Base-by-base conservation (phyloP, 176 grass and related monocot genomes). In the Avena atlantica region DNA sequence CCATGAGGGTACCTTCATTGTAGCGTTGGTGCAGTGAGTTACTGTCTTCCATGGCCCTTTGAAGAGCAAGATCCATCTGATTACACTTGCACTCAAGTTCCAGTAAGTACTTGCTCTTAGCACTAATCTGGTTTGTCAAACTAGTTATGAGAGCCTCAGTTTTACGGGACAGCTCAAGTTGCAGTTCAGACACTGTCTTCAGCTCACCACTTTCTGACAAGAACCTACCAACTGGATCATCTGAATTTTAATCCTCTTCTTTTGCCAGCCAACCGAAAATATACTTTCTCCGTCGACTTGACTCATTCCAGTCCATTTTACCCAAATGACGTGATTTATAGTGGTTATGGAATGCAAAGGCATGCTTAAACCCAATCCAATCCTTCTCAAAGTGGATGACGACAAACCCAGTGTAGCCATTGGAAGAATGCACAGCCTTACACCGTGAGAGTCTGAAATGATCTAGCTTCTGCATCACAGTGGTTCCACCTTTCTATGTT, bases 301-400 rank as follows among this genome's bases (percentile, higher is more conserved):
- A 47, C 2, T 80, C 65, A 16, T 61, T 78, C 86, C 92, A 94
- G 8, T 94, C 86, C 65, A 42, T 49, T 78, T 82, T 94, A 55
- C 92, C 92, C 82, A 70, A 13, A 25, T 5, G 84, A 0, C n/a
- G 23, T 9, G 87, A 76, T 3, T 89, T 87, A 47, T 85, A 91
- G 65, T 85, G 13, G 40, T 82, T 91, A 2, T 94, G 62, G 79
- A 94, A 94, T 68, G 84, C 84, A 69, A 94, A 79, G 24, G 87
- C 89, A 60, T 94, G 63, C 77, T 87, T 87, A 81, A 94, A 94
- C 37, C 92, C 92, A 74, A 49, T 87, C 92, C 89, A 94, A 19
- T 89, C 89, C 59, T 89, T 91, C 64, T 62, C 58, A 78, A 91
- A 94, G 4, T 57, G 49, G 12, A 94, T 21, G 68, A 91, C 19